Evolutionary conservation across 352 stramenopile species (phyloP), one percentile per base, ranked within the genome.

Genomic region (Elongisporangium senticosum): DNA sequence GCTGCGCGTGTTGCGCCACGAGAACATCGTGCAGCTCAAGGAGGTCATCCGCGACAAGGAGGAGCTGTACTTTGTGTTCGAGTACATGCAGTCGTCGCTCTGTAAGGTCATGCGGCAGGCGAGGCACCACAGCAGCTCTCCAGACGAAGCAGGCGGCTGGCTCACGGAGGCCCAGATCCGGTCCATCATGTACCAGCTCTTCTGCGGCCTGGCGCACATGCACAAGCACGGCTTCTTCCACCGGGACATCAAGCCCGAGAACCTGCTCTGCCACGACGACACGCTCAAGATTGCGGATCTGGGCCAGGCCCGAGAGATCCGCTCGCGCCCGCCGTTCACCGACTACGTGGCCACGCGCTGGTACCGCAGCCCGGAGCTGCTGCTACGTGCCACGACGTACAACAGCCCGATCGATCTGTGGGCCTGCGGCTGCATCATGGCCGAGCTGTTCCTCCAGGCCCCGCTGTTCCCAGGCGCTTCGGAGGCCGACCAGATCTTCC

Each of bases 401-500:
- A 92, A 91, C 59, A 88, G 74, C 26, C 81, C 81, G 3, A 86
- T 91, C 43, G 86, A 95, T 43, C 67, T 95, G 52, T 95, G 86
- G 84, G 82, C 86, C 10, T 90, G 79, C 24, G 84, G 83, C 24
- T 95, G 82, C 53, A 91, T 90, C 55, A 73, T 90, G 65, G 84
- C 82, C n/a, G 86, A 95, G 67, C 75, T 93, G 20, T 85, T 75
- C 14, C 56, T 89, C 10, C 83, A 82, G 43, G 66, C 73, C n/a
- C 79, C 80, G 21, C 61, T 91, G 8, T 95, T 93, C 58, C 73
- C 83, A n/a, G 81, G 97, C 5, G 86, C 73, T 17, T 95, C 75
- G 19, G 97, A 99, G 67, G 86, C 94, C 19, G 96, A 99, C 74
- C 91, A 99, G 71, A 86, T 99, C 23, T 93, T 93, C 64, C 97